These are phyloP conservation scores for Apiospora sp. DNA, from an alignment of 2,329 filamentous ascomycete genomes.

Conservation along the genomic window DNA sequence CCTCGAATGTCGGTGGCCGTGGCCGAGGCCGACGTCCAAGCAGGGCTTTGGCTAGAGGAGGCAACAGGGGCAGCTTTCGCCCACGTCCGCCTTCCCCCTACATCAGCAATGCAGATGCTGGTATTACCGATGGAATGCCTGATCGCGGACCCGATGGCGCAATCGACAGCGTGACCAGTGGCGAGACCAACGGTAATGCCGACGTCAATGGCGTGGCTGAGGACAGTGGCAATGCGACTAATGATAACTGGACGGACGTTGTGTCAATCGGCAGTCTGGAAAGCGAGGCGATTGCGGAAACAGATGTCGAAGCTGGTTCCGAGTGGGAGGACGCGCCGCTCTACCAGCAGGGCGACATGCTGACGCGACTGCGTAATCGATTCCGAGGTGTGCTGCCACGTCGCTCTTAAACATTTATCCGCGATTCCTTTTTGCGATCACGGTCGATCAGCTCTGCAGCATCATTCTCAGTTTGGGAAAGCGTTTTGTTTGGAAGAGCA, in stretches of 20 bases:
- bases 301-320: neutral
- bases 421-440: neutral
- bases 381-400: neutral
- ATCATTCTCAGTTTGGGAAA: neutral
- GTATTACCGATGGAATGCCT: neutral
- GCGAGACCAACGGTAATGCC: too few relatives aligned
- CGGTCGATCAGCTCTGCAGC: neutral
- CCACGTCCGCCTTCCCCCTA: slow-evolving; percentile 19
- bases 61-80: neutral
- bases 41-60: neutral
- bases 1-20: neutral
- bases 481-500: neutral
- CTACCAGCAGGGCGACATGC: neutral
- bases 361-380: neutral
- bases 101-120: slow-evolving; percentile 2
- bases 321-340: slow-evolving; percentile 22
- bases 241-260: neutral
- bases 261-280: slow-evolving; percentile 20
- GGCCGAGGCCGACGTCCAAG: neutral
- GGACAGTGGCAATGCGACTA: neutral
- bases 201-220: neutral
- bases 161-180: neutral
- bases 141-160: neutral
- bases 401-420: neutral
- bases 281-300: slow-evolving; percentile 21